These are phyloP conservation scores for Zasmidium citrigriseum DNA, from an alignment of 2,329 filamentous ascomycete species.

Conservation along the genomic window DNA sequence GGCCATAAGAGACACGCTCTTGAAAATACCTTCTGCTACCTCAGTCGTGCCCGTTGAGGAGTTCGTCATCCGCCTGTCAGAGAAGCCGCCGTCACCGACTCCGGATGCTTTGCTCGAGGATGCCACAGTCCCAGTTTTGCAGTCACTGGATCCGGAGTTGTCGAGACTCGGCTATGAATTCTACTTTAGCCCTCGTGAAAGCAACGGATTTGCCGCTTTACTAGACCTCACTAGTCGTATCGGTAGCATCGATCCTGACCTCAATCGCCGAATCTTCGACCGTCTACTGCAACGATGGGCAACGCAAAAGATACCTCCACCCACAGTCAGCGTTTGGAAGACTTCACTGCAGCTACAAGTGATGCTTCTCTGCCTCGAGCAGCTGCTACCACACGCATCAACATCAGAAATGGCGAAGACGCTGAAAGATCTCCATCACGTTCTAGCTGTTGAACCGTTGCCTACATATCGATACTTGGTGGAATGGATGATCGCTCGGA, in stretches of 20 bases:
- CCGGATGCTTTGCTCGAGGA: constrained; percentile 50
- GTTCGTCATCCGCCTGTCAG: constrained; percentile 41
- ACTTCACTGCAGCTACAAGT: constrained; percentile 50
- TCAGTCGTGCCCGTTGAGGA: constrained; percentile 40
- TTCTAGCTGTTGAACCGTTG: constrained; percentile 48
- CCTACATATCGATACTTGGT: constrained; percentile 50
- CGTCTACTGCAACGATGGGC: constrained; percentile 45
- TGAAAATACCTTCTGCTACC: constrained; percentile 30
- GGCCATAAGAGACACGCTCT: constrained; percentile 25
- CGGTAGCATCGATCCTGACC: constrained; percentile 19
- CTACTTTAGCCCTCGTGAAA: constrained; percentile 48
- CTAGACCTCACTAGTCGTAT: constrained; percentile 48
- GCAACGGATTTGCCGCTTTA: constrained; percentile 46
- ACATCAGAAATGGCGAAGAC: constrained; percentile 32
- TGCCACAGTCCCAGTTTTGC: constrained; percentile 36
- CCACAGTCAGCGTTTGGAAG: constrained; percentile 51
- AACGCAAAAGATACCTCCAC: constrained; percentile 44
- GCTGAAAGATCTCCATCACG: constrained; percentile 40
- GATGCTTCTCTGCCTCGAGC: constrained; percentile 46
- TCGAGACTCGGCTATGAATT: constrained; percentile 36
- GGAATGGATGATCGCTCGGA: constrained; percentile 50
- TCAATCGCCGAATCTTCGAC: constrained; percentile 34
- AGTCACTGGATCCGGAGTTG: constrained; percentile 33
- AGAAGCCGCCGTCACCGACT: constrained; percentile 43
- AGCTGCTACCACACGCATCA: constrained; percentile 28